These are phyloP conservation scores for Cadophora luteo-olivacea DNA, from an alignment of 2,329 filamentous ascomycete species.

Conservation along the genomic window DNA sequence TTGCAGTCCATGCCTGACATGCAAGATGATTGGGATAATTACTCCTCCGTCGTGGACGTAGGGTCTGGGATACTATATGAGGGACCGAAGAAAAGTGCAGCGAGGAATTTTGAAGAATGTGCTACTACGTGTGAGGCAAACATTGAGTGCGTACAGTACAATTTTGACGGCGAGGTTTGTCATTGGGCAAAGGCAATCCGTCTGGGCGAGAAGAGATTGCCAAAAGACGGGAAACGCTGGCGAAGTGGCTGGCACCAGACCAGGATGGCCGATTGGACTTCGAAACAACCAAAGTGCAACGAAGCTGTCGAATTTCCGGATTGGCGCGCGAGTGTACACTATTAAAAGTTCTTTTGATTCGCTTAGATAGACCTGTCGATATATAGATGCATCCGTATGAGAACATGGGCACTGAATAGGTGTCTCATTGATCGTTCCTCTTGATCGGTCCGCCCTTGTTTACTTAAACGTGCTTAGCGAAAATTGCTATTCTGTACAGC, in stretches of 20 bases:
- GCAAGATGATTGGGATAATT: constrained; percentile 54
- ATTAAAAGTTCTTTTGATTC: background rate
- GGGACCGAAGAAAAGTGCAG: background rate
- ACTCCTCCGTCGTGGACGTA: constrained; percentile 40
- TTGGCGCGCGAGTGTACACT: background rate
- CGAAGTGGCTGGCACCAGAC: constrained; percentile 14
- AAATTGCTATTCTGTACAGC: too few species aligned
- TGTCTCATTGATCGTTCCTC: too few species aligned
- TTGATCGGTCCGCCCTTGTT: too few species aligned
- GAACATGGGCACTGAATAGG: too few species aligned
- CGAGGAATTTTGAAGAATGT: constrained; percentile 51
- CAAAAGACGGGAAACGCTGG: constrained; percentile 6
- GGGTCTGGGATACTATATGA: constrained; percentile 14
- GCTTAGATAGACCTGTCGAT: too few species aligned
- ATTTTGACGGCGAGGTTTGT: constrained; percentile 6
- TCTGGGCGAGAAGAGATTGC: constrained; percentile 7
- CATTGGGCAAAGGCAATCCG: constrained; percentile 9
- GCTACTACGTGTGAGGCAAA: constrained; percentile 53
- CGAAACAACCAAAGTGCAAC: constrained; percentile 10
- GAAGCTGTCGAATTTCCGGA: background rate
- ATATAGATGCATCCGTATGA: too few species aligned
- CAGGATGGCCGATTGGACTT: constrained; percentile 4
- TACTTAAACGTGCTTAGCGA: too few species aligned
- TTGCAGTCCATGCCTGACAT: constrained; percentile 48
- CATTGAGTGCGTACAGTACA: constrained; percentile 1